Evolutionary conservation across 2,329 filamentous ascomycete species (phyloP).

Genomic region (Davidsoniella neocaledoniae): DNA sequence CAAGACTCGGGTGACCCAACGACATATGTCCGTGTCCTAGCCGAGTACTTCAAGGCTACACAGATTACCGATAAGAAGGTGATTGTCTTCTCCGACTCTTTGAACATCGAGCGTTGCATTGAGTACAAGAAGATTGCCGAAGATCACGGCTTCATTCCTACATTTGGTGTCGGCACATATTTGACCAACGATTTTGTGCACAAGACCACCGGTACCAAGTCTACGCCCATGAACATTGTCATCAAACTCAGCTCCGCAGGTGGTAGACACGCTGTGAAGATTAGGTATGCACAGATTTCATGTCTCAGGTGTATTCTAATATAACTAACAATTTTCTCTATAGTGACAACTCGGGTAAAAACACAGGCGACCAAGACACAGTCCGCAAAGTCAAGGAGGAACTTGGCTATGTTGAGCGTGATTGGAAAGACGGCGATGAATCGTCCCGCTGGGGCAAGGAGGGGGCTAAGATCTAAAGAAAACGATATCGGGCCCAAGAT

Average conservation of each 20-base stretch:
- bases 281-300: slow-evolving; percentile 33
- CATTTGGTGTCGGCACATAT: slow-evolving; percentile 90
- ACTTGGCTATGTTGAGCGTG: slow-evolving; percentile 71
- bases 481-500: slow-evolving; percentile 12
- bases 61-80: slow-evolving; percentile 68
- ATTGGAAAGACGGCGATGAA: slow-evolving; percentile 75
- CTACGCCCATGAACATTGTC: slow-evolving; percentile 85
- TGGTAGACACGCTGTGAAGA: slow-evolving; percentile 74
- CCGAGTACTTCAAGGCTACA: slow-evolving; percentile 60
- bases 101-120: slow-evolving; percentile 80
- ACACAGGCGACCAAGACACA: slow-evolving; percentile 69
- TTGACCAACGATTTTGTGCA: slow-evolving; percentile 88
- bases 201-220: slow-evolving; percentile 59
- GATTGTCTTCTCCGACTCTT: slow-evolving; percentile 88
- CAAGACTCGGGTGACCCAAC: slow-evolving; percentile 82
- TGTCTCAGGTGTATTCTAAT: not conserved
- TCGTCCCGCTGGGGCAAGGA: slow-evolving; percentile 60
- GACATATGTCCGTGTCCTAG: slow-evolving; percentile 62
- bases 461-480: slow-evolving; percentile 15
- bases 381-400: slow-evolving; percentile 71
- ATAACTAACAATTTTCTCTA: slow-evolving; percentile 5
- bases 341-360: slow-evolving; percentile 76
- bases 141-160: slow-evolving; percentile 61
- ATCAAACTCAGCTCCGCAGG: slow-evolving; percentile 84
- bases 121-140: slow-evolving; percentile 80